phyloP scores from a whole-genome alignment of 1,139 yeast genomes.

The Candida sp. region DNA sequence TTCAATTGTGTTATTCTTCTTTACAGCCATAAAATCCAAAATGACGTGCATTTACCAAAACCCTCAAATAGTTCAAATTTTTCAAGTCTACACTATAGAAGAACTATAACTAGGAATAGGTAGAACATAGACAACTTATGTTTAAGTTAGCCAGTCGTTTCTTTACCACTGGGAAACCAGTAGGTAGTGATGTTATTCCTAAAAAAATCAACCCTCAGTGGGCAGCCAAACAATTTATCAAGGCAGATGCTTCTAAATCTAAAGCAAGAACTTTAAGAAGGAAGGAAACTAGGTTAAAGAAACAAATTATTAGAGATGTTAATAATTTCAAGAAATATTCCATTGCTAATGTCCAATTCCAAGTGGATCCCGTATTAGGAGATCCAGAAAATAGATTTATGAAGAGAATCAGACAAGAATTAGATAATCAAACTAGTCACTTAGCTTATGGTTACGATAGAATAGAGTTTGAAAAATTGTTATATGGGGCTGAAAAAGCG shows the following conservation, averaged over 20 bases:
- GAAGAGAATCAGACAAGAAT: constrained; percentile 60
- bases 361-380: constrained; percentile 79
- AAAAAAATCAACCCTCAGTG: constrained; percentile 20
- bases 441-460: constrained; percentile 58
- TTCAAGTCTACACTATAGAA: not conserved
- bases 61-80: constrained; percentile 2
- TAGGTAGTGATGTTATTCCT: constrained; percentile 8
- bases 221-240: constrained; percentile 31
- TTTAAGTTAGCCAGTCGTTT: constrained; percentile 15
- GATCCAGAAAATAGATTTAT: constrained; percentile 65
- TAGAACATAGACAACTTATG: too few relatives aligned
- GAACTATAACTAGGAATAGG: too few relatives aligned
- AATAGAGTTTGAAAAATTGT: constrained; percentile 68
- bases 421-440: constrained; percentile 53
- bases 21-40: not conserved
- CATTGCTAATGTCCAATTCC: constrained; percentile 27
- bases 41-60: constrained; percentile 2
- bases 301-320: constrained; percentile 43
- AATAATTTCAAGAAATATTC: constrained; percentile 43
- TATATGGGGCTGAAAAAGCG: constrained; percentile 69
- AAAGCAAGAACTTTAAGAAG: constrained; percentile 35
- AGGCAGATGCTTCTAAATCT: constrained; percentile 24
- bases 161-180: constrained; percentile 15
- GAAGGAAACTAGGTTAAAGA: constrained; percentile 40
- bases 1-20: not conserved